A percentile compares a stretch with the other conserved stretches of the same genome.
Evolutionary conservation across 345 rosid genomes (phyloP).

Genomic region (Ailanthus altissimus): DNA sequence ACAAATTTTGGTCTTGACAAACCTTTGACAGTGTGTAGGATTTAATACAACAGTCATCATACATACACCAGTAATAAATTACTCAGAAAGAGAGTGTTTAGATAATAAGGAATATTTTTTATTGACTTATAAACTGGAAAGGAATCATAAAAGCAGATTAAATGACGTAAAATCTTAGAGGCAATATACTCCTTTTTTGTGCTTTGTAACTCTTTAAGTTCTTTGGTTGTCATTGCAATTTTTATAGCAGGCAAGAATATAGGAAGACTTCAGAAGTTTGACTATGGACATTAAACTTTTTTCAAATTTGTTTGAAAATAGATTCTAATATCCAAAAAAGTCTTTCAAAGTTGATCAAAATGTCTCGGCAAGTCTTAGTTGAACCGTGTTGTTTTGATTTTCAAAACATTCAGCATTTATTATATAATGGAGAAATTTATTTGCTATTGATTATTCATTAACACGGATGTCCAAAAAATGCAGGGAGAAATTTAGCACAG

Average conservation of each 20-base stretch:
- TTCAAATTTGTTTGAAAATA: neutral
- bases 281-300: too few relatives aligned
- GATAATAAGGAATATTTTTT: neutral
- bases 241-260: neutral
- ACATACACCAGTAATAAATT: neutral
- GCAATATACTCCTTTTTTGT: neutral
- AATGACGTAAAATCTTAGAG: neutral
- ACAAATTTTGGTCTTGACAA: neutral
- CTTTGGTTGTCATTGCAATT: neutral
- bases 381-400: neutral
- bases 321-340: neutral
- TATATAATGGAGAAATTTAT: neutral
- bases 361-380: neutral
- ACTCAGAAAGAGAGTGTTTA: neutral
- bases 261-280: neutral
- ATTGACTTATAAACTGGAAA: neutral
- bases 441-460: neutral
- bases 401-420: neutral
- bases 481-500: conserved; percentile 54
- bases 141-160: neutral
- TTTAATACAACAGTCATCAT: neutral
- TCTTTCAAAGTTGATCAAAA: neutral
- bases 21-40: neutral
- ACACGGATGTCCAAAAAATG: conserved; percentile 7
- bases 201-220: neutral